phyloP scores from a whole-genome alignment of 768 basidiomycete genomes.

The Lanmaoa pseudosensibilis region DNA sequence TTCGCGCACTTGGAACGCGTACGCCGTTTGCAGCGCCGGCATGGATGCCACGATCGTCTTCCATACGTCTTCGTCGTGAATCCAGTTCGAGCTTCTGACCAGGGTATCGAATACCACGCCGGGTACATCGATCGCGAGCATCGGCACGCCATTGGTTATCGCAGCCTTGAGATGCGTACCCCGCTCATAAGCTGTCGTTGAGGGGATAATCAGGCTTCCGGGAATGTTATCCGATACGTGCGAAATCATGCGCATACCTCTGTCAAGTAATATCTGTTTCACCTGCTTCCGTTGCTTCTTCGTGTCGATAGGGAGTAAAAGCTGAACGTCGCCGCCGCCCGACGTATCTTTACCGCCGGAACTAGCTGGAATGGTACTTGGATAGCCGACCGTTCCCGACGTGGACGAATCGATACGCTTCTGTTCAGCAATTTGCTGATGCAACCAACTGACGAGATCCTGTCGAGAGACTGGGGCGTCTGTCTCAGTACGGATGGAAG shows the following conservation, averaged over 20 bases:
- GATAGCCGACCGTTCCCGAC: conserved; percentile 51
- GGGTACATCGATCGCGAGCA: conserved; percentile 71
- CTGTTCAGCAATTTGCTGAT: conserved; percentile 77
- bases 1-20: conserved; percentile 69
- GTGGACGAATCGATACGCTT: conserved; percentile 69
- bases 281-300: conserved; percentile 75
- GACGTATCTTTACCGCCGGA: conserved; percentile 37
- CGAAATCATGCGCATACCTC: conserved; percentile 42
- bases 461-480: conserved; percentile 54
- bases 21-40: conserved; percentile 56
- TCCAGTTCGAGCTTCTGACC: conserved; percentile 57
- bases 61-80: conserved; percentile 77
- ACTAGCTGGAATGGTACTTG: conserved; percentile 37
- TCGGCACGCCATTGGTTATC: conserved; percentile 59
- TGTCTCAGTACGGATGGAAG: conserved; percentile 3
- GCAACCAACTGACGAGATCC: conserved; percentile 74
- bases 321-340: conserved; percentile 51
- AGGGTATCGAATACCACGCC: conserved; percentile 61
- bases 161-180: conserved; percentile 56
- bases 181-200: conserved; percentile 59
- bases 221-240: background rate
- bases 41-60: conserved; percentile 55
- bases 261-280: conserved; percentile 67
- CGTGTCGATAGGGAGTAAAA: conserved; percentile 64
- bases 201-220: background rate